Conservation (phyloP, 352 stramenopile genomes). For the Globisporangium radiosum region DNA sequence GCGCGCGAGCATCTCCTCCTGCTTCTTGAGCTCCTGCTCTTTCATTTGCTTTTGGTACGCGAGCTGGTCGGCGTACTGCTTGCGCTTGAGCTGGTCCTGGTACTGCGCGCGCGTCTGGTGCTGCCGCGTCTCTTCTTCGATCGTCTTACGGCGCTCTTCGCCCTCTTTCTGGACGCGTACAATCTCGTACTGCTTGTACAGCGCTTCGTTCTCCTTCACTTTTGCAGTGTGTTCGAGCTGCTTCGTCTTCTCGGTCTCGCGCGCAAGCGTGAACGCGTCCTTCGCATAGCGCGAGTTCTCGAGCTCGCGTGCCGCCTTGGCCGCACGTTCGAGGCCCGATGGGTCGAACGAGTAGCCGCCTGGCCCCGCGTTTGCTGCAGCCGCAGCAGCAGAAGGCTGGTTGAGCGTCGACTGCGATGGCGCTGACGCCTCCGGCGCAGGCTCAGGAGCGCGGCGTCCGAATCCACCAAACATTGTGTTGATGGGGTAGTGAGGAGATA, state of each 20-base stretch:
- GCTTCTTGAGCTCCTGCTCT: constrained; percentile 96
- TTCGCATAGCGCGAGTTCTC: constrained; percentile 92
- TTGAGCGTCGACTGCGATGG: constrained; percentile 16
- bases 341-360: constrained; percentile 92
- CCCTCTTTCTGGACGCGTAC: constrained; percentile 95
- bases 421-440: constrained; percentile 8
- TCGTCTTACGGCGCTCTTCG: constrained; percentile 95
- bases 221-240: constrained; percentile 91
- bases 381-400: constrained; percentile 7
- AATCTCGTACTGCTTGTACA: constrained; percentile 93
- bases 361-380: constrained; percentile 11
- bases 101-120: constrained; percentile 96
- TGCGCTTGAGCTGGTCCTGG: constrained; percentile 97
- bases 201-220: constrained; percentile 84
- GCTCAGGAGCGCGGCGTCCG: constrained; percentile 11
- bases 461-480: constrained; percentile 19
- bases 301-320: constrained; percentile 96
- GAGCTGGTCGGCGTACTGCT: constrained; percentile 96
- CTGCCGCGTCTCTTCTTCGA: constrained; percentile 96
- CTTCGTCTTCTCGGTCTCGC: constrained; percentile 94
- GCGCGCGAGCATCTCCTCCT: constrained; percentile 95
- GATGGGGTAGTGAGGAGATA: neutral
- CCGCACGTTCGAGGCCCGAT: constrained; percentile 94
- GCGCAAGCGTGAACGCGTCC: constrained; percentile 94
- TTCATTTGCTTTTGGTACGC: constrained; percentile 94